Percentiles rank a stretch among this genome's conserved stretches.
Evolutionary conservation across 2,329 filamentous ascomycete species (phyloP).

Genomic region (Fusarium albidum): DNA sequence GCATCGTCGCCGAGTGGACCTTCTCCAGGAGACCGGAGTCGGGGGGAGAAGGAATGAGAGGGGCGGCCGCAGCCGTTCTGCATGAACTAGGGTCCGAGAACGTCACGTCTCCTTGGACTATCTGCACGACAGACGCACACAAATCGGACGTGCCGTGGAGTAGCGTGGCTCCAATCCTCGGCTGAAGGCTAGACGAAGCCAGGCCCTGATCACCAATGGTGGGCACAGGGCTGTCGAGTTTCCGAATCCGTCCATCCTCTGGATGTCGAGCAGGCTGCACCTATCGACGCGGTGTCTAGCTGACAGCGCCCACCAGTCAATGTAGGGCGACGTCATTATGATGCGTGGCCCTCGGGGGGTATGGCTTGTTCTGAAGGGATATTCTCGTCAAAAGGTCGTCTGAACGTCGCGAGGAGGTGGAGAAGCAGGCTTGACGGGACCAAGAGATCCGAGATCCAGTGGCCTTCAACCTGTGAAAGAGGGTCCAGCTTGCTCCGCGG

Average conservation of each 20-base stretch:
- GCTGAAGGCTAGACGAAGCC: not conserved
- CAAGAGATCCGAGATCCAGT: not conserved
- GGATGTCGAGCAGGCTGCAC: constrained; percentile 11
- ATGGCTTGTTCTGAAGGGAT: constrained; percentile 16
- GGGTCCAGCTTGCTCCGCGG: constrained; percentile 5
- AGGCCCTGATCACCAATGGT: constrained; percentile 8
- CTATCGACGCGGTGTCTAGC: constrained; percentile 14
- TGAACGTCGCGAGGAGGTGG: not conserved
- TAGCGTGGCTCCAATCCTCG: constrained; percentile 23
- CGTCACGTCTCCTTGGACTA: not conserved
- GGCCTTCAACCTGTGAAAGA: not conserved
- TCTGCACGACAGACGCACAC: not conserved
- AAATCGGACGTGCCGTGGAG: constrained; percentile 8
- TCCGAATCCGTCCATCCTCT: not conserved
- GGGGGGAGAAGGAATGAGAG: constrained; percentile 14
- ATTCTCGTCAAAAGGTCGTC: constrained; percentile 4
- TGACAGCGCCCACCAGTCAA: constrained; percentile 11
- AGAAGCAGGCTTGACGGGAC: not conserved
- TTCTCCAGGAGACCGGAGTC: constrained; percentile 16
- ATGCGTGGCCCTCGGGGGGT: constrained; percentile 11
- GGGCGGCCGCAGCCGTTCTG: constrained; percentile 18
- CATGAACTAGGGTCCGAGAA: constrained; percentile 22
- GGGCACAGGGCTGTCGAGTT: constrained; percentile 2
- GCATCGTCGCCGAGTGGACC: not conserved
- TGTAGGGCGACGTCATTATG: constrained; percentile 31